Evolutionary conservation across 129 eudicot genomes (phyloP).

Genomic region (Deinandra increscens): DNA sequence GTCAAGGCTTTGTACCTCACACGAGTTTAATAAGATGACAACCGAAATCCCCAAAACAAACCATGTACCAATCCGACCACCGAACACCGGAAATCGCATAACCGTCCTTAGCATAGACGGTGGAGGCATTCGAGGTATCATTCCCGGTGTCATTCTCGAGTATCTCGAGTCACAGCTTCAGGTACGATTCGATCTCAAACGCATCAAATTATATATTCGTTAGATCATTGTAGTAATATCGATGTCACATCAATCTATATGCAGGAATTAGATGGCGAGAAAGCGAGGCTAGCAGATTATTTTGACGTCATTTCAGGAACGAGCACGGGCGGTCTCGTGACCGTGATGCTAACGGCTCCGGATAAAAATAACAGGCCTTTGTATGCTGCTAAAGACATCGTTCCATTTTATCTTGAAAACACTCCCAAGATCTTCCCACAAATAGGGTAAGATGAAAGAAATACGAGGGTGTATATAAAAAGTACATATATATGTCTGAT

Average conservation of each 20-base stretch:
- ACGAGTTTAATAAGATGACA: conserved; percentile 9
- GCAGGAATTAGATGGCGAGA: conserved; percentile 27
- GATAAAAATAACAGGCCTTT: conserved; percentile 25
- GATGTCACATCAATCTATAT: too few species aligned
- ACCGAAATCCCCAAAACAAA: conserved; percentile 8
- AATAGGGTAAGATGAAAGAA: conserved; percentile 15
- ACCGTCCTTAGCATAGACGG: conserved; percentile 57
- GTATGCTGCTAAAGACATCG: conserved; percentile 37
- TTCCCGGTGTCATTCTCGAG: conserved; percentile 46
- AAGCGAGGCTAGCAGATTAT: conserved; percentile 34
- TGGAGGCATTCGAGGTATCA: conserved; percentile 56
- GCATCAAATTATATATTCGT: too few species aligned
- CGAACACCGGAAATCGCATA: conserved; percentile 35
- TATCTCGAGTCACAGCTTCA: conserved; percentile 52
- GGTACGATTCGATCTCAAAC: conserved; percentile 16
- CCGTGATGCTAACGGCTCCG: conserved; percentile 35
- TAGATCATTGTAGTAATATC: too few species aligned
- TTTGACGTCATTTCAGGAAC: conserved; percentile 37
- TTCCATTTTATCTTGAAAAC: conserved; percentile 30
- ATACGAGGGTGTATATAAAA: too few species aligned
- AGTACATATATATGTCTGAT: too few species aligned
- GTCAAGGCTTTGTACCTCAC: not conserved
- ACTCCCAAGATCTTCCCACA: conserved; percentile 31
- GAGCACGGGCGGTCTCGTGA: conserved; percentile 29
- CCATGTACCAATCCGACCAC: conserved; percentile 19